Conservation (phyloP, 495 filamentous ascomycete species). For the Penicillium riverlandense region DNA sequence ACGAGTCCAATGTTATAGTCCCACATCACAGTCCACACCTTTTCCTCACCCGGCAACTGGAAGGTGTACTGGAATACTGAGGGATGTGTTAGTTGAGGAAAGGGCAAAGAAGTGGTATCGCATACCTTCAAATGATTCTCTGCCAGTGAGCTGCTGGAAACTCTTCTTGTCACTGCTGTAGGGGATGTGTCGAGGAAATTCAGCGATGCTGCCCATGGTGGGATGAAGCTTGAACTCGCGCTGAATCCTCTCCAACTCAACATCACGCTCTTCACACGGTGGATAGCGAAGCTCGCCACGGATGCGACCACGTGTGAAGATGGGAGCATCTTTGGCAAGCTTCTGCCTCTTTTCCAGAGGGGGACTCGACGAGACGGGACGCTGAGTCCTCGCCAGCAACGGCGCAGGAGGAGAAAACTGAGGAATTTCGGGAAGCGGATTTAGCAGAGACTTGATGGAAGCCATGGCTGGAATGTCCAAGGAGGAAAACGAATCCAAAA, state of each 20-base stretch:
- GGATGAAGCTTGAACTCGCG: conserved; percentile 57
- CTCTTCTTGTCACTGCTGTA: conserved; percentile 90
- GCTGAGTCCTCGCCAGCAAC: not conserved
- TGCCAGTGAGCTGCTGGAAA: conserved; percentile 75
- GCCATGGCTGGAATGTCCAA: conserved; percentile 16
- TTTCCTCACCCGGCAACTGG: conserved; percentile 57
- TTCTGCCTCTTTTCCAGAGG: conserved; percentile 38
- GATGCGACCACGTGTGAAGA: conserved; percentile 49
- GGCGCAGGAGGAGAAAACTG: conserved; percentile 10
- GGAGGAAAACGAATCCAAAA: not conserved
- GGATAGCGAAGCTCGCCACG: conserved; percentile 59
- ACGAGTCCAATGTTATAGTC: conserved; percentile 96
- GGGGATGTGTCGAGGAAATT: conserved; percentile 72
- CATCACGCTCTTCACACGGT: conserved; percentile 57
- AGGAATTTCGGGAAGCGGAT: conserved; percentile 14
- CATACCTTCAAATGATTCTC: conserved; percentile 83
- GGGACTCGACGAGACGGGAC: conserved; percentile 9
- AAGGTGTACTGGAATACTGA: conserved; percentile 92
- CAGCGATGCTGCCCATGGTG: conserved; percentile 53
- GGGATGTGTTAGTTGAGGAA: not conserved
- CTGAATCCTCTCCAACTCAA: conserved; percentile 47
- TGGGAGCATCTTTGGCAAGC: conserved; percentile 51
- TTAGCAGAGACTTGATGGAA: conserved; percentile 25
- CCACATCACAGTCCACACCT: conserved; percentile 79
- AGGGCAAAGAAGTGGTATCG: not conserved